Evolutionary conservation across 176 grass and related monocot genomes (phyloP).

Genomic region (Oryza rufipogon): DNA sequence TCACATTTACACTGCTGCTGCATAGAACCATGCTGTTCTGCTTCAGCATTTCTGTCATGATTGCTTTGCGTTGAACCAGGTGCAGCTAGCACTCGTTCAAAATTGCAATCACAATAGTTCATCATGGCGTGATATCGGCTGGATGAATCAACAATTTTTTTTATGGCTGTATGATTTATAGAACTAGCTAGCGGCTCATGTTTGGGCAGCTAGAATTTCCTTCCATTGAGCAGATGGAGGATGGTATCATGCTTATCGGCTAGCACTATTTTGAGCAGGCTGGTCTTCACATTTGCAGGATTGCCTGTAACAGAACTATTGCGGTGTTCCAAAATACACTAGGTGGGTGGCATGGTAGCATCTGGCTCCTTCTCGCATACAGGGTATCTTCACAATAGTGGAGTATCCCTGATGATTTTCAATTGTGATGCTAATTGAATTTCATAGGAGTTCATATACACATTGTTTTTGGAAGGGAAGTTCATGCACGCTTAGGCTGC

Average conservation of each 20-base stretch:
- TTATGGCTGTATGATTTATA: not conserved
- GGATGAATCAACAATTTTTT: not conserved
- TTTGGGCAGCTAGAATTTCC: slow-evolving; percentile 5
- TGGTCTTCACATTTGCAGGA: not conserved
- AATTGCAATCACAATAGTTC: not conserved
- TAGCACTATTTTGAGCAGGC: not conserved
- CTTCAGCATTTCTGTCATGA: slow-evolving; percentile 2
- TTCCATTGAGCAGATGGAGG: not conserved
- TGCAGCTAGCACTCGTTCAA: slow-evolving; percentile 21
- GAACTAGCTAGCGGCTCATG: not conserved
- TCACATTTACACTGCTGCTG: not conserved
- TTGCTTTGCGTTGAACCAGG: not conserved
- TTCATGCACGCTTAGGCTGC: too few relatives aligned
- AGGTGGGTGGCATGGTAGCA: not conserved
- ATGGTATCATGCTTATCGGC: slow-evolving; percentile 1
- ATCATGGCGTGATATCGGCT: not conserved
- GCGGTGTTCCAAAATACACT: not conserved
- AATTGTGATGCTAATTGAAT: slow-evolving; percentile 7
- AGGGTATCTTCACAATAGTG: not conserved
- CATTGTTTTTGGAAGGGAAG: too few relatives aligned
- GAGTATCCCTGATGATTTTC: not conserved
- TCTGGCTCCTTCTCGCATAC: not conserved
- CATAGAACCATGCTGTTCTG: not conserved
- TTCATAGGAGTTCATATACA: not conserved
- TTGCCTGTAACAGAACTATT: slow-evolving; percentile 20